Base-by-base conservation (phyloP, 1,284 basidiomycete species). In the Cutaneotrichosporon sp. region DNA sequence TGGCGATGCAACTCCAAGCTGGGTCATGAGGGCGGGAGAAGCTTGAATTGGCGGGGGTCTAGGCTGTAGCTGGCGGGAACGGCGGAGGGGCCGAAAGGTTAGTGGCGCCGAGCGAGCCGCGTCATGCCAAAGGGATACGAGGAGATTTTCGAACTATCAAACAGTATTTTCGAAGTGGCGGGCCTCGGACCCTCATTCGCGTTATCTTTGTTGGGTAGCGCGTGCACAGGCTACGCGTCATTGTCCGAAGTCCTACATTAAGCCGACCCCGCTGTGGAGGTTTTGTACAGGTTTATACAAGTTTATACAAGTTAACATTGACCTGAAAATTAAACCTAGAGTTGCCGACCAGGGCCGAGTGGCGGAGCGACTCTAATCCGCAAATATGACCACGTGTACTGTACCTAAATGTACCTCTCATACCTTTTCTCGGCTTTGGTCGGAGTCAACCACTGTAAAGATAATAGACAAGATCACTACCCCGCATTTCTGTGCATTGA, bases 221-320 rank as follows among this genome's bases (percentile, higher is more conserved):
- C 42, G 18, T 51, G 49, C 49, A 51, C 49, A 31, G 49, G 49
- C 49, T 21, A 5, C 7, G 18, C 6, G 14, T n/a, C 51, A 32
- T 32, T 32, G 51, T 32, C 30, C 51, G 30, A 53, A 53, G 51
- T 31, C 55, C 55, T n/a, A 56, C 36, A 40, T 40, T 38, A 56
- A 56, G 55, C 55, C 55, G 55, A 56, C 55, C 55, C 34, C 34
- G 34, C 55, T 56, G 55, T 40, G 55, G 55, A 56, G 55, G 55
- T 11, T 4, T 22, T 9, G 46, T 9, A 26, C 34, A 13, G 34
- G 26, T 26, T 26, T 26, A 26, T 26, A 26, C 26, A 26, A 3
- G 26, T 26, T 26, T 26, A 26, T 26, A 26, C 26, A 26, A 3
- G 26, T 26, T 26, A n/a, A n/a, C n/a, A n/a, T n/a, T n/a, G n/a